Evolutionary conservation across 169 alveolate species (phyloP).

Genomic region (Cryptosporidium xiaoi): DNA sequence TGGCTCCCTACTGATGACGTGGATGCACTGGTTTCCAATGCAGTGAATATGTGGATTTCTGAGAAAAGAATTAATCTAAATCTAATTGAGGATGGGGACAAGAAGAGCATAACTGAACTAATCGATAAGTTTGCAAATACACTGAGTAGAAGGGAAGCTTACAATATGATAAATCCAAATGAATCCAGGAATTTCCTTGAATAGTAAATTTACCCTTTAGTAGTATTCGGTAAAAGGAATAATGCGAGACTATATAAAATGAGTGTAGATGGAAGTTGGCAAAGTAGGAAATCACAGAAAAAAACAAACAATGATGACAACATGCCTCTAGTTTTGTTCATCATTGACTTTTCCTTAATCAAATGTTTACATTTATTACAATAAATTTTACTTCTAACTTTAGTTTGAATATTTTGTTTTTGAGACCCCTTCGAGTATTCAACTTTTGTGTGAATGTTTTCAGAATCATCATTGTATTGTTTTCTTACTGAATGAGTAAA

Average conservation of each 20-base stretch:
- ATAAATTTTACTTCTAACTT: not conserved
- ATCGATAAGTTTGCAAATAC: conserved; percentile 24
- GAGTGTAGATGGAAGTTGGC: conserved; percentile 48
- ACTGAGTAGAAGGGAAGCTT: conserved; percentile 52
- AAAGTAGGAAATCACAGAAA: conserved; percentile 7
- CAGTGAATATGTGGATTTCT: conserved; percentile 63
- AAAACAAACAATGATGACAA: not conserved
- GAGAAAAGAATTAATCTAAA: conserved; percentile 51
- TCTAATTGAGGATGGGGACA: not conserved
- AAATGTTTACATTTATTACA: not conserved
- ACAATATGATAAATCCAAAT: conserved; percentile 10
- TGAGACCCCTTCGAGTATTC: not conserved
- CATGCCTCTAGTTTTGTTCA: not conserved
- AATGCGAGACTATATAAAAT: conserved; percentile 48
- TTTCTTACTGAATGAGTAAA: not conserved
- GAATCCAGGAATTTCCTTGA: not conserved
- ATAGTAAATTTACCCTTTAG: too few relatives aligned
- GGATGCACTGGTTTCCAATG: conserved; percentile 44
- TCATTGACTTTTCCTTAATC: not conserved
- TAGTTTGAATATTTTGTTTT: not conserved
- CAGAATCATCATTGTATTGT: not conserved
- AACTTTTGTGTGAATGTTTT: not conserved
- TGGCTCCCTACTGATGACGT: conserved; percentile 52
- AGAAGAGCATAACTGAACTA: conserved; percentile 14
- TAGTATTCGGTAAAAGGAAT: not conserved